A percentile compares a stretch with the other conserved stretches of the same genome.
Conservation (phyloP, 139 green algal species). For the Dunaliella primolecta region DNA sequence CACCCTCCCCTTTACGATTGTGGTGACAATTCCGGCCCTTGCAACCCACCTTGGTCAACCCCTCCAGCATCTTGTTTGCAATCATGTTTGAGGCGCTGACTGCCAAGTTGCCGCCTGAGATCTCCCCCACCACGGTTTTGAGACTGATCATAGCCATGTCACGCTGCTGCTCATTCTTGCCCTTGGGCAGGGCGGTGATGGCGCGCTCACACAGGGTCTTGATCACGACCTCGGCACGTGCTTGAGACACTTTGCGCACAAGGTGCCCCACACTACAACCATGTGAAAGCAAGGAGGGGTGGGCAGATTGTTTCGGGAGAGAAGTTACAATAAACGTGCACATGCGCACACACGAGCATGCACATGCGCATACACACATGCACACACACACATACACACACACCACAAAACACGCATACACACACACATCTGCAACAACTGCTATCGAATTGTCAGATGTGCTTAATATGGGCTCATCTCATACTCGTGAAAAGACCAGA, state of each 20-base stretch:
- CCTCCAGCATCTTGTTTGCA: conserved; percentile 28
- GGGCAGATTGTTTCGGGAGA: neutral
- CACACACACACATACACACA: too few relatives aligned
- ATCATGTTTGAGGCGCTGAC: conserved; percentile 34
- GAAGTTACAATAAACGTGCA: neutral
- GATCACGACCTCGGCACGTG: conserved; percentile 60
- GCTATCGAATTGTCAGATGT: too few relatives aligned
- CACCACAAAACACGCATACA: too few relatives aligned
- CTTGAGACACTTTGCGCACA: conserved; percentile 68
- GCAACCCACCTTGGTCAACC: conserved; percentile 5
- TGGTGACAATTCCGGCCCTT: neutral
- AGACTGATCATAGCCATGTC: conserved; percentile 82
- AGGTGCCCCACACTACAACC: conserved; percentile 73
- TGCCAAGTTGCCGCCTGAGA: conserved; percentile 26
- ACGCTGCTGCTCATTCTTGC: conserved; percentile 34
- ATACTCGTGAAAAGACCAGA: too few relatives aligned
- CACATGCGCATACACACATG: too few relatives aligned
- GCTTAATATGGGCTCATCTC: too few relatives aligned
- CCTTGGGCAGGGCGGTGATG: conserved; percentile 3
- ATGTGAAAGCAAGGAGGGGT: neutral
- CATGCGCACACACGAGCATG: too few relatives aligned
- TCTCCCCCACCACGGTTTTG: conserved; percentile 74
- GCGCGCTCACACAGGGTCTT: conserved; percentile 61
- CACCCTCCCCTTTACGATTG: too few relatives aligned
- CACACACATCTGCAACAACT: too few relatives aligned